Base-by-base conservation (phyloP, 2,329 filamentous ascomycete genomes). In the Mariannaea elegans region DNA sequence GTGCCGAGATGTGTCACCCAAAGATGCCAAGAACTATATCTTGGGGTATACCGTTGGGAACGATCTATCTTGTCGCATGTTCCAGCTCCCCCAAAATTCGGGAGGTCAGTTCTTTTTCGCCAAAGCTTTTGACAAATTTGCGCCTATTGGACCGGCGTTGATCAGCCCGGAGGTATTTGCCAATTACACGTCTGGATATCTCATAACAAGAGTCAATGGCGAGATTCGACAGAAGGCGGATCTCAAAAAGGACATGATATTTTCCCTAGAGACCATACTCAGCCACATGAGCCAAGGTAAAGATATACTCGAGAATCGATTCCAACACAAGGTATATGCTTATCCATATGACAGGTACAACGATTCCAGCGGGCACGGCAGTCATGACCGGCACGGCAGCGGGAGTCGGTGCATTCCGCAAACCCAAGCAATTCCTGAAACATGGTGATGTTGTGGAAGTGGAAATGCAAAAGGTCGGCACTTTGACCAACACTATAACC, bases 51-150 rank as follows among this genome's bases (percentile, higher is more conserved):
- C 41, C 4, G 21, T 38, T 10, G 51, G 51, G 2, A 54, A 54
- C 14, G 51, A 54, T n/a, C 29, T 54, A 2, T 46, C 51, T 2
- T 36, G 29, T 14, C 32, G 51, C 7, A 38, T 39, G 8, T 54
- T 36, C 19, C 51, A 54, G 16, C 16, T 39, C 12, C 51, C 51
- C 2, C 31, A 39, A 16, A 21, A 23, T 4, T 45, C 39, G 5
- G 51, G 51, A 1, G 32, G 32, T 10, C 51, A 54, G 14, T 45
- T 38, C n/a, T 36, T 31, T n/a, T 39, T 23, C 10, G 41, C 41
- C 21, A 54, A 54, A 18, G 44, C 50, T 6, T 54, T 54, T 39
- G 50, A 54, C 21, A 45, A 45, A 2, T 51, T 51, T 32, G 48
- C 48, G 5, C 48, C 48, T 7, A 31, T 51, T 41, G 48, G 48